Percentiles rank a stretch among this genome's conserved stretches.
Evolutionary conservation across 768 basidiomycete genomes (phyloP).

Genomic region (Pleurotus platypus): DNA sequence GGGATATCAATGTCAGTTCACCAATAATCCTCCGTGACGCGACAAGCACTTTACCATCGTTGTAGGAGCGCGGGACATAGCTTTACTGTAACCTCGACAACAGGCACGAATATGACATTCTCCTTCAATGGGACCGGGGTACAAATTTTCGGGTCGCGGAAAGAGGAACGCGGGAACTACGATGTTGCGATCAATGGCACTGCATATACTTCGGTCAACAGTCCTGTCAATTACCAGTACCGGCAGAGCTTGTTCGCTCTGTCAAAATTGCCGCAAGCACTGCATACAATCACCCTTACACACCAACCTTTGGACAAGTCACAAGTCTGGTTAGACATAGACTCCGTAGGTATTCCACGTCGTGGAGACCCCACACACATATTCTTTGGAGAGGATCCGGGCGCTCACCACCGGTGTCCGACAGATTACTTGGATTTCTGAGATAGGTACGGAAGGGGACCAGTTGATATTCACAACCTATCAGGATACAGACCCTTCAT

Average conservation of each 20-base stretch:
- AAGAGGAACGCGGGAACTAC: conserved; percentile 9
- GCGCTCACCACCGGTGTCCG: background rate
- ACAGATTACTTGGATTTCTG: conserved; percentile 7
- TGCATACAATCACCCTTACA: conserved; percentile 24
- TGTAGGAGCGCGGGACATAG: conserved; percentile 20
- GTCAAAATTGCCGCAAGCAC: conserved; percentile 19
- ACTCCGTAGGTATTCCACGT: background rate
- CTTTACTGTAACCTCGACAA: conserved; percentile 26
- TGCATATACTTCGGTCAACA: conserved; percentile 16
- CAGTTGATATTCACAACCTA: conserved; percentile 18
- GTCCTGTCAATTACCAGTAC: conserved; percentile 15
- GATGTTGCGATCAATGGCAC: background rate
- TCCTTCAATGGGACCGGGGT: conserved; percentile 30
- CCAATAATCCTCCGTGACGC: background rate
- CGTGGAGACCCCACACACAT: background rate
- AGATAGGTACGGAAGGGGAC: conserved; percentile 6
- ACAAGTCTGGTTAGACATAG: conserved; percentile 5
- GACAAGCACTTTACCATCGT: conserved; percentile 22
- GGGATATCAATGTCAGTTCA: conserved; percentile 9
- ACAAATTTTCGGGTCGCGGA: conserved; percentile 5
- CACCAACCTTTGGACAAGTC: background rate
- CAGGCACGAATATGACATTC: conserved; percentile 21
- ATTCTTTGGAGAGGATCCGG: background rate
- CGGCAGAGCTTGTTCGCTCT: conserved; percentile 26
- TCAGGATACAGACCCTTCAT: conserved; percentile 33